Conservation (phyloP, 345 rosid genomes). For the Eucalyptus pauciflora region DNA sequence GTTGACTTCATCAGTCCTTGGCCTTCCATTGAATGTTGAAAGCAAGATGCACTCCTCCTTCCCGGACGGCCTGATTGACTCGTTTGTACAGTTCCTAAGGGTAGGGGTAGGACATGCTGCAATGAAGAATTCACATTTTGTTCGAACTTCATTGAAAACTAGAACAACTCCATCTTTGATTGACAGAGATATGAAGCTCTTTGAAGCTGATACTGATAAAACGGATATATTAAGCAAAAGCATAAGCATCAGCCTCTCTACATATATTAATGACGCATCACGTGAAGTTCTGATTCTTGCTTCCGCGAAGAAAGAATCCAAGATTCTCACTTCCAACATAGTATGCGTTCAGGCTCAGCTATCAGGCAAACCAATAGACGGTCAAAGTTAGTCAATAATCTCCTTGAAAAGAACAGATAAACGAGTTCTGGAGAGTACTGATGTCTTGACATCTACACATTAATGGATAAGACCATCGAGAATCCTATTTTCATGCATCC, state of each 20-base stretch:
- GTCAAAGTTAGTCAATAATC: background rate
- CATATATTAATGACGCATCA: background rate
- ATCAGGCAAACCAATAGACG: background rate
- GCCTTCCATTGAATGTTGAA: conserved; percentile 44
- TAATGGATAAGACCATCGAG: background rate
- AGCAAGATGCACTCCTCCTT: conserved; percentile 55
- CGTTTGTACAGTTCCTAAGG: conserved; percentile 66
- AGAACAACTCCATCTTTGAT: background rate
- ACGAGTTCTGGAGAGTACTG: background rate
- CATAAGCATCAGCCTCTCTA: background rate
- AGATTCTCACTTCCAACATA: background rate
- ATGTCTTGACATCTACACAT: background rate
- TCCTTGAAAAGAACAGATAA: background rate
- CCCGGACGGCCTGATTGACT: conserved; percentile 33
- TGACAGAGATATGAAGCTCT: background rate
- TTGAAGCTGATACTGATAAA: background rate
- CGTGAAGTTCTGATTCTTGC: background rate
- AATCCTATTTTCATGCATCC: background rate
- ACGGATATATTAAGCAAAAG: background rate
- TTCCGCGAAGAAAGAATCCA: background rate
- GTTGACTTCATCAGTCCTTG: conserved; percentile 55
- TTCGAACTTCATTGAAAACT: background rate
- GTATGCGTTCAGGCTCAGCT: background rate
- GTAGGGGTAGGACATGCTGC: conserved; percentile 60
- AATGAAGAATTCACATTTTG: background rate